A percentile compares a stretch with the other conserved stretches of the same genome.
Conservation (phyloP, 2,329 filamentous ascomycete genomes). For the Trichoderma simmonsii region DNA sequence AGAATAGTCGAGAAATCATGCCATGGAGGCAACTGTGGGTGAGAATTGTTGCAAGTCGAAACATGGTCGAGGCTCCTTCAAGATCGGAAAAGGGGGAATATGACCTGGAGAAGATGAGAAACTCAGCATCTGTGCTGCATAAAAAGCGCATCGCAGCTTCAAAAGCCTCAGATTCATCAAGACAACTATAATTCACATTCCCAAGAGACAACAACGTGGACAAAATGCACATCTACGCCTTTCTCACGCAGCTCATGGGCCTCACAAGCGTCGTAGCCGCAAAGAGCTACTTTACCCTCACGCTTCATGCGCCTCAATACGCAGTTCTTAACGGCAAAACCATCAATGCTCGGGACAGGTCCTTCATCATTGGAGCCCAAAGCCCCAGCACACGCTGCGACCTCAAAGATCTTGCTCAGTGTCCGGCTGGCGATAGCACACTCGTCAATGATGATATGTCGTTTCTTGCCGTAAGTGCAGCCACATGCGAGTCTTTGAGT, state of each 20-base stretch:
- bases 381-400: conserved; percentile 29
- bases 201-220: not conserved
- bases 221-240: not conserved
- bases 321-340: conserved; percentile 25
- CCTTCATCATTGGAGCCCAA: conserved; percentile 30
- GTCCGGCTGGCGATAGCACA: conserved; percentile 28
- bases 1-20: not conserved
- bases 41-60: not conserved
- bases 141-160: not conserved
- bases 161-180: too few relatives aligned
- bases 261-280: not conserved
- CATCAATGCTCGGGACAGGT: conserved; percentile 29
- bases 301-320: conserved; percentile 24
- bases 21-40: not conserved
- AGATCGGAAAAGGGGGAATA: not conserved
- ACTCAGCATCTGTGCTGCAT: not conserved
- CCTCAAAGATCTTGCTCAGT: conserved; percentile 22
- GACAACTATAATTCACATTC: not conserved
- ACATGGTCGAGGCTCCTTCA: not conserved
- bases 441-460: conserved; percentile 31
- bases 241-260: not conserved
- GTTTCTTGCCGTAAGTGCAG: conserved; percentile 25
- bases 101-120: not conserved
- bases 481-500: not conserved
- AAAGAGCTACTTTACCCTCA: conserved; percentile 28